These are phyloP conservation scores for Quercus gilva DNA, from an alignment of 306 rosid species.

Conservation along the genomic window DNA sequence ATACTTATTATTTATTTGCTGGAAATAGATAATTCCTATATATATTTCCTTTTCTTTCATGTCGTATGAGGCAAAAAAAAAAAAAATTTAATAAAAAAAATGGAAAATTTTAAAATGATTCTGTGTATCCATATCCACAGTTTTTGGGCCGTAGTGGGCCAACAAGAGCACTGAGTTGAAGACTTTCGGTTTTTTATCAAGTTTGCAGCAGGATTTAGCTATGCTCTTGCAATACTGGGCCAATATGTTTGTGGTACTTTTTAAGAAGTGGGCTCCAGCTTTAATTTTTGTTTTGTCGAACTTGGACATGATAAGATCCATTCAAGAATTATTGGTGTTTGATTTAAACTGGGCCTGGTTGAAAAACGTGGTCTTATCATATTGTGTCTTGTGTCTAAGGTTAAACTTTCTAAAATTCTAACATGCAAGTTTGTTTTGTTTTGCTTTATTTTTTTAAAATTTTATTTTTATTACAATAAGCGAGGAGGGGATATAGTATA, in stretches of 20 bases:
- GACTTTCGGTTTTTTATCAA: background rate
- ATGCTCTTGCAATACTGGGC: slow-evolving; percentile 15
- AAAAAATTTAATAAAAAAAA: no score
- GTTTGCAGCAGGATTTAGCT: slow-evolving; percentile 1
- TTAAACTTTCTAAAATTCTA: background rate
- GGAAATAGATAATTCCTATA: no score
- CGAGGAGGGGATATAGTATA: no score
- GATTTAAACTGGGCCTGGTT: slow-evolving; percentile 21
- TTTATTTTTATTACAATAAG: no score
- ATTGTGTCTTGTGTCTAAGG: slow-evolving; percentile 1
- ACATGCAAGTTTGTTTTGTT: no score
- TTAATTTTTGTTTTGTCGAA: slow-evolving; percentile 28
- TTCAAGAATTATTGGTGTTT: background rate
- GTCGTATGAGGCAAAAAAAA: background rate
- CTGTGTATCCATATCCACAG: background rate
- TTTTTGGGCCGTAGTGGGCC: background rate
- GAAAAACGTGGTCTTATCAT: background rate
- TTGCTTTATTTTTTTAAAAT: no score
- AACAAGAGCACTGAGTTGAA: background rate
- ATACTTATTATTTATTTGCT: no score
- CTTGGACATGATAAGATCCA: slow-evolving; percentile 9
- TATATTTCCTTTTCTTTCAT: background rate
- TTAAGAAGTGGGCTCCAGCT: slow-evolving; percentile 24
- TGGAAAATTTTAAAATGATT: background rate
- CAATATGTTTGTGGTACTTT: slow-evolving; percentile 25